These are phyloP conservation scores for Waitea zeae DNA, from an alignment of 1,284 basidiomycete species.

Conservation along the genomic window DNA sequence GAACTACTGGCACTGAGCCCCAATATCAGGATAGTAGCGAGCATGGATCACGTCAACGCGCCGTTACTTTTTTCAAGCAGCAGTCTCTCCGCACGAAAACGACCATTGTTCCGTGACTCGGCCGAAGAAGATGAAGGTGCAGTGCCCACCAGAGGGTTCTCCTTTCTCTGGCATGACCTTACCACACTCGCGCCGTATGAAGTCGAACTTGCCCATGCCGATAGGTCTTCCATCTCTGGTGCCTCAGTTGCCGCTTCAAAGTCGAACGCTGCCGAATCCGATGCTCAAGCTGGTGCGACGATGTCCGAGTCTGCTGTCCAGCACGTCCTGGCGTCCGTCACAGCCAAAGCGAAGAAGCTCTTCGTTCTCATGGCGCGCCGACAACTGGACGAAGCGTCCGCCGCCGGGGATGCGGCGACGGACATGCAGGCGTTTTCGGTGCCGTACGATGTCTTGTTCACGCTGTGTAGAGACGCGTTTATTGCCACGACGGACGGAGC, in stretches of 20 bases:
- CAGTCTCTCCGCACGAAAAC: constrained; percentile 37
- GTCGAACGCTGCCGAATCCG: background rate
- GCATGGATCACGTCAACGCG: constrained; percentile 73
- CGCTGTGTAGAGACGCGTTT: constrained; percentile 57
- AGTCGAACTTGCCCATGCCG: constrained; percentile 53
- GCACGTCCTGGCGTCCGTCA: constrained; percentile 76
- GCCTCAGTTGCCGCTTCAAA: constrained; percentile 23
- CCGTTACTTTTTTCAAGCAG: constrained; percentile 61
- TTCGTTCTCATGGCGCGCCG: constrained; percentile 49
- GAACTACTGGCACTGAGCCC: constrained; percentile 53
- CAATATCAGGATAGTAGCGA: constrained; percentile 64
- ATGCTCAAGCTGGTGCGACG: constrained; percentile 12
- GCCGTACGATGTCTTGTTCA: constrained; percentile 47
- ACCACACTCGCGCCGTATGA: constrained; percentile 75
- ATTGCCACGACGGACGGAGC: constrained; percentile 78
- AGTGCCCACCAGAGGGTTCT: constrained; percentile 35
- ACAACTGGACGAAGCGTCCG: constrained; percentile 26
- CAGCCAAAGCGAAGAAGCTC: constrained; percentile 69
- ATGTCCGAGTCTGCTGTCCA: constrained; percentile 63
- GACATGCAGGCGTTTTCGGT: constrained; percentile 28
- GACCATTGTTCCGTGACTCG: constrained; percentile 7
- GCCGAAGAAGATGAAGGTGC: constrained; percentile 5
- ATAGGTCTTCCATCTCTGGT: constrained; percentile 43
- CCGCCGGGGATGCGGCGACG: constrained; percentile 11
- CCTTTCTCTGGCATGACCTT: constrained; percentile 79